A percentile compares a stretch with the other conserved stretches of the same genome.
phyloP scores from a whole-genome alignment of 768 basidiomycete species.

The Atractiella rhizophila region DNA sequence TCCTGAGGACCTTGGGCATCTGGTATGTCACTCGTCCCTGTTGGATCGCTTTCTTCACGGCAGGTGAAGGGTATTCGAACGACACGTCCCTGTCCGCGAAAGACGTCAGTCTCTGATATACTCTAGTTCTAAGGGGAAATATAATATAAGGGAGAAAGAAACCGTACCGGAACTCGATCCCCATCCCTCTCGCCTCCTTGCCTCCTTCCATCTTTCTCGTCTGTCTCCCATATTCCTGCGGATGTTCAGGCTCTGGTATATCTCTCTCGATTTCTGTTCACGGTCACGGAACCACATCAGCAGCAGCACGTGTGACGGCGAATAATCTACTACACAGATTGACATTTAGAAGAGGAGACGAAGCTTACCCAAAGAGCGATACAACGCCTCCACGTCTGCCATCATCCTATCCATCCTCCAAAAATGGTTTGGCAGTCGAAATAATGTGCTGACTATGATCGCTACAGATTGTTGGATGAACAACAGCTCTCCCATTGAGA shows the following conservation, averaged over 20 bases:
- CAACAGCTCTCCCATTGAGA: too few relatives aligned
- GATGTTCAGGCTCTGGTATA: constrained; percentile 1
- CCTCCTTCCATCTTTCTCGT: not conserved
- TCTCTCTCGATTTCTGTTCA: constrained; percentile 3
- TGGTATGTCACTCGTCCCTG: too few relatives aligned
- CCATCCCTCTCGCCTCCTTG: not conserved
- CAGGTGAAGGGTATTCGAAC: not conserved
- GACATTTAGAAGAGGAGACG: too few relatives aligned
- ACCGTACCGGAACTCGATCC: constrained; percentile 7
- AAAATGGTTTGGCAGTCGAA: too few relatives aligned
- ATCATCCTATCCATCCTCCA: too few relatives aligned
- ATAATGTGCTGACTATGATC: too few relatives aligned
- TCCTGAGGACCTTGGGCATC: constrained; percentile 1
- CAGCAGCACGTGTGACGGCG: not conserved
- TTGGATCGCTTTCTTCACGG: not conserved
- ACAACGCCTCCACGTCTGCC: too few relatives aligned
- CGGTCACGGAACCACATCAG: not conserved
- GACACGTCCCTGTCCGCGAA: not conserved
- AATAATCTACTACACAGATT: not conserved
- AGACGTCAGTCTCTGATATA: not conserved
- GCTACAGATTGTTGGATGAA: too few relatives aligned
- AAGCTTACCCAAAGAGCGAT: too few relatives aligned
- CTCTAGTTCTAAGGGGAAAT: constrained; percentile 2
- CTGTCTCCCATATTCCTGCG: not conserved
- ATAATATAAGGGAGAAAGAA: too few relatives aligned